phyloP scores from a whole-genome alignment of 2,329 filamentous ascomycete genomes.

The Myriosclerotinia scirpicola region DNA sequence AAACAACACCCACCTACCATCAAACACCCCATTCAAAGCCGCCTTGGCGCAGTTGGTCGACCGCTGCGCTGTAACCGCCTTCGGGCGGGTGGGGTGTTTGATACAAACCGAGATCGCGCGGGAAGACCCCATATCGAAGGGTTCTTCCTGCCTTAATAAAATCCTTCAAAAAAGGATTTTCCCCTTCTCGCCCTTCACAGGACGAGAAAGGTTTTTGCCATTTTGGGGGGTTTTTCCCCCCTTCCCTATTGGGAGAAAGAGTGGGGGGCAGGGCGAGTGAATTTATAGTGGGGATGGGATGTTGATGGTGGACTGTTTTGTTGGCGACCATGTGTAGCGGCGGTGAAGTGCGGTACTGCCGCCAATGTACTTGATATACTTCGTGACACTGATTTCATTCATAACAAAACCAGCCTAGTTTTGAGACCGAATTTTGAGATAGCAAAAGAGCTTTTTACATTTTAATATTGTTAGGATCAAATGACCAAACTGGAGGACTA shows the following conservation, averaged over 20 bases:
- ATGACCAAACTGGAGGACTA: not conserved
- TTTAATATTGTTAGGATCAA: not conserved
- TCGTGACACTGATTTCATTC: not conserved
- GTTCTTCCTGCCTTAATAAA: not conserved
- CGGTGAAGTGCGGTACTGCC: not conserved
- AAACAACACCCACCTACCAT: too few species aligned
- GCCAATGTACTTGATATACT: not conserved
- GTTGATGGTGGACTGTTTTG: not conserved
- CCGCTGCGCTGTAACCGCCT: not conserved
- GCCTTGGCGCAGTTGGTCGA: too few species aligned
- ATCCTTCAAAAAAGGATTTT: too few species aligned
- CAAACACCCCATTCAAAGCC: not conserved
- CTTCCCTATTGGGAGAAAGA: not conserved
- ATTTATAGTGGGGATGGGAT: not conserved
- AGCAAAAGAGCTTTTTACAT: too few species aligned
- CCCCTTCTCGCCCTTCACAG: not conserved
- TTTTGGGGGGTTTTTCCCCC: not conserved
- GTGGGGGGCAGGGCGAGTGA: not conserved
- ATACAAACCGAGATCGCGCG: not conserved
- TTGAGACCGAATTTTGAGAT: too few species aligned
- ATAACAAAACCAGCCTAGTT: not conserved
- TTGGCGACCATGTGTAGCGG: not conserved
- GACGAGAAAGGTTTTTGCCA: not conserved
- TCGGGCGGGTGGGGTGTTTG: not conserved
- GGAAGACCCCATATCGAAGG: not conserved